These are phyloP conservation scores for Magnusiomyces tetraspermus DNA, from an alignment of 1,139 yeast species.

Conservation along the genomic window DNA sequence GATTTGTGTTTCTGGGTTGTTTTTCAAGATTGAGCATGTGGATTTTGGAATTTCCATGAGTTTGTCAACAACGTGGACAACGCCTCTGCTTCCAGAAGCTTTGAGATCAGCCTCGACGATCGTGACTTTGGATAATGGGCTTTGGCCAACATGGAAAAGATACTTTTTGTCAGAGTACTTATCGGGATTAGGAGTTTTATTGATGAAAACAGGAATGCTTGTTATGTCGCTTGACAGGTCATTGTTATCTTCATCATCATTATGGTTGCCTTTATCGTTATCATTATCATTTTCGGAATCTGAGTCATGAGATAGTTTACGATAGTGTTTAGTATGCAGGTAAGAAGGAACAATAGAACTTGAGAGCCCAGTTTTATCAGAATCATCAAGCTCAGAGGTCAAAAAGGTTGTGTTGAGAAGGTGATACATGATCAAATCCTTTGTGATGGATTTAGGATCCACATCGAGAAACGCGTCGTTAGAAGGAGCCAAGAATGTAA, in stretches of 20 bases:
- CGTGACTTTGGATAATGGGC: constrained; percentile 24
- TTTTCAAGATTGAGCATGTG: constrained; percentile 37
- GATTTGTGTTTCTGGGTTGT: constrained; percentile 17
- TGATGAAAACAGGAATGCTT: not conserved
- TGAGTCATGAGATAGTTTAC: no score
- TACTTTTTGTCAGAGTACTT: not conserved
- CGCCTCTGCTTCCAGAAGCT: constrained; percentile 63
- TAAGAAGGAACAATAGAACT: not conserved
- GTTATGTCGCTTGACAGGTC: no score
- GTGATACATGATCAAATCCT: constrained; percentile 31
- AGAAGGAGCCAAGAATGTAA: constrained; percentile 77
- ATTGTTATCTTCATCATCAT: no score
- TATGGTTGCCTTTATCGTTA: no score
- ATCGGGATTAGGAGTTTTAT: not conserved
- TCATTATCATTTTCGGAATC: no score
- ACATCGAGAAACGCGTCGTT: constrained; percentile 60
- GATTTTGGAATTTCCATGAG: constrained; percentile 40
- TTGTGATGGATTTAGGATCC: constrained; percentile 23
- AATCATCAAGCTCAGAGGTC: constrained; percentile 11
- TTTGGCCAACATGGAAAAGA: constrained; percentile 4
- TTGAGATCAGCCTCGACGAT: constrained; percentile 55
- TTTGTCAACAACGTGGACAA: constrained; percentile 61
- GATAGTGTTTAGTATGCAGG: not conserved
- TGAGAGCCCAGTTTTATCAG: not conserved
- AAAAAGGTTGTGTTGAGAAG: constrained; percentile 27